Conservation (phyloP, 768 basidiomycete species). For the Lactarius sanguifluus region DNA sequence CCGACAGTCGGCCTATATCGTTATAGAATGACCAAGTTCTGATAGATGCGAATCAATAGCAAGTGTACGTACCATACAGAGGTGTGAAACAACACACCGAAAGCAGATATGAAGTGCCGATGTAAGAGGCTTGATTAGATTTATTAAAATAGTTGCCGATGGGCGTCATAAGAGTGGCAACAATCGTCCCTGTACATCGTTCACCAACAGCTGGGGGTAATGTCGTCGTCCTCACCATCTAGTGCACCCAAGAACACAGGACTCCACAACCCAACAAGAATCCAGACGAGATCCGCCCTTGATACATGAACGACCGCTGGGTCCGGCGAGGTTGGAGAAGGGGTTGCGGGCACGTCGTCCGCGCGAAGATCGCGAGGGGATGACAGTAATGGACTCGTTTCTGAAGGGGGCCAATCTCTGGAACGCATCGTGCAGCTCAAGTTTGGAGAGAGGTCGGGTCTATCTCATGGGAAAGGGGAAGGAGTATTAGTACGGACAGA, state of each 20-base stretch:
- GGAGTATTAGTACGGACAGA: constrained; percentile 26
- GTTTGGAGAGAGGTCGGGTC: constrained; percentile 13
- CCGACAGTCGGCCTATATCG: constrained; percentile 69
- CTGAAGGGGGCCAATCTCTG: constrained; percentile 45
- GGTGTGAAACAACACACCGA: constrained; percentile 92
- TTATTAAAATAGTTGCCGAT: constrained; percentile 85
- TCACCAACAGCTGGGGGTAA: constrained; percentile 6
- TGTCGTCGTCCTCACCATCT: constrained; percentile 54
- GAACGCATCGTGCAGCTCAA: constrained; percentile 38
- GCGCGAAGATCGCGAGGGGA: constrained; percentile 9
- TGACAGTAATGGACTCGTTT: constrained; percentile 57
- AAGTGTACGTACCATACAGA: constrained; percentile 61
- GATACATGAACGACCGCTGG: constrained; percentile 34
- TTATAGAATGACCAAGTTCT: constrained; percentile 24
- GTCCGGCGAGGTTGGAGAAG: constrained; percentile 7
- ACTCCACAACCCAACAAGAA: constrained; percentile 77
- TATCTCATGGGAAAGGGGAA: constrained; percentile 22
- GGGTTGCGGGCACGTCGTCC: not conserved
- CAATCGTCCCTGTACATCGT: constrained; percentile 63
- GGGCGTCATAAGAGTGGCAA: constrained; percentile 80
- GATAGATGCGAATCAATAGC: constrained; percentile 24
- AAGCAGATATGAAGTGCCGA: constrained; percentile 85
- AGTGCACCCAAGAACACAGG: constrained; percentile 82
- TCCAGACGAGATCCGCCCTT: constrained; percentile 59
- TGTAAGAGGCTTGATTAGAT: constrained; percentile 78